A percentile compares a stretch with the other conserved stretches of the same genome.
phyloP scores from a whole-genome alignment of 2,329 filamentous ascomycete genomes.

The Didymella pinodella region DNA sequence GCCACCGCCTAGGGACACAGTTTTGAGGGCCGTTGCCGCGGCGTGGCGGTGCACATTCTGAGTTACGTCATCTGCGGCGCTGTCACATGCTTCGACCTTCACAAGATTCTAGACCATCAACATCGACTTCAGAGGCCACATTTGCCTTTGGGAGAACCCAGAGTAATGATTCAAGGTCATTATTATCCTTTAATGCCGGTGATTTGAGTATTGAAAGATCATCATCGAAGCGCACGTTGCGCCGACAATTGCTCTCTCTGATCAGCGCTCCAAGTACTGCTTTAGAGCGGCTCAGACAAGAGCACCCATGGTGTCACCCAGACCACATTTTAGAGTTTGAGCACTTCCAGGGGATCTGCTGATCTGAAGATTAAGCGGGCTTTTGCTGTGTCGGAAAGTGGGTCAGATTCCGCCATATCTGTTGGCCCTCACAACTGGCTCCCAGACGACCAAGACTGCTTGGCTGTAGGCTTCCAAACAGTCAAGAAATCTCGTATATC shows the following conservation, averaged over 20 bases:
- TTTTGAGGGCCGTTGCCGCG: slow-evolving; percentile 3
- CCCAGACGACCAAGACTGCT: slow-evolving; percentile 19
- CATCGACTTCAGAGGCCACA: neutral
- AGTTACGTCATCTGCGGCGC: slow-evolving; percentile 14
- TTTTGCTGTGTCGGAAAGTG: neutral
- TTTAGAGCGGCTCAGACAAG: slow-evolving; percentile 9
- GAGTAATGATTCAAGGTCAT: neutral
- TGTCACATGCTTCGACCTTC: slow-evolving; percentile 9
- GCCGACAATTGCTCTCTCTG: neutral
- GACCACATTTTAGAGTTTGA: neutral
- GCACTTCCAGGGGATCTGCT: neutral
- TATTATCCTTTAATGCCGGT: too few species aligned
- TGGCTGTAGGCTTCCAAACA: slow-evolving; percentile 20
- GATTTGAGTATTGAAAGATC: neutral
- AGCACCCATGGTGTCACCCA: slow-evolving; percentile 1
- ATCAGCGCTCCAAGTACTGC: slow-evolving; percentile 2
- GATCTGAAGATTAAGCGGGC: neutral
- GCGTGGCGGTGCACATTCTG: slow-evolving; percentile 18
- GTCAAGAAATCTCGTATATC: slow-evolving; percentile 17
- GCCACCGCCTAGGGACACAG: slow-evolving; percentile 22
- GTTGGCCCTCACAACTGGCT: slow-evolving; percentile 2
- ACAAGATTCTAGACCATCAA: slow-evolving; percentile 1
- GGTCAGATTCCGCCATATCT: neutral
- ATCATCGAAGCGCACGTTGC: neutral
- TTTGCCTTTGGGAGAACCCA: neutral